phyloP scores from a whole-genome alignment of 2,329 filamentous ascomycete genomes.

The Escovopsis weberi region DNA sequence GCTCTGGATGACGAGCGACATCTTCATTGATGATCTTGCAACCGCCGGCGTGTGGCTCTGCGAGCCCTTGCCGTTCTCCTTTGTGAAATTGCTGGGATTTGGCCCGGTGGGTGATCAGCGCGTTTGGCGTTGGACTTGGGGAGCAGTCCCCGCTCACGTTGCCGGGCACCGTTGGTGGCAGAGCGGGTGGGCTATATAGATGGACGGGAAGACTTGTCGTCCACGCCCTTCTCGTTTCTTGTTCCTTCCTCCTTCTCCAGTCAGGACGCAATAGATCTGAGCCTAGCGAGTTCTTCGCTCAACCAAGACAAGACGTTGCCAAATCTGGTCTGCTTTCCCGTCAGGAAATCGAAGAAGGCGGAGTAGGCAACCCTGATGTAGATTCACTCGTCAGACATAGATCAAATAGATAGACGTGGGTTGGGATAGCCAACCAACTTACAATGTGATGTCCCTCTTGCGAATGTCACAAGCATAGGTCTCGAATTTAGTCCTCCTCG shows the following conservation, averaged over 20 bases:
- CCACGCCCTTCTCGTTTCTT: background rate
- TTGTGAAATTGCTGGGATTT: constrained; percentile 50
- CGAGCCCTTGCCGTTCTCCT: constrained; percentile 68
- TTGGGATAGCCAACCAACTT: constrained; percentile 14
- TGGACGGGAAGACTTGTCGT: background rate
- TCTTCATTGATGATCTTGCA: constrained; percentile 65
- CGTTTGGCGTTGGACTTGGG: constrained; percentile 52
- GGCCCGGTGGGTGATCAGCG: constrained; percentile 40
- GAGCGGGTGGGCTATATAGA: constrained; percentile 19
- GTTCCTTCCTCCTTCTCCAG: background rate
- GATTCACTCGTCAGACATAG: constrained; percentile 4
- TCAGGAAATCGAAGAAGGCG: constrained; percentile 56
- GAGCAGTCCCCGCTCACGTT: constrained; percentile 40
- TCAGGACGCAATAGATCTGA: constrained; percentile 9
- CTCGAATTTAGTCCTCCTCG: constrained; percentile 28
- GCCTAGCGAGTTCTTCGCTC: constrained; percentile 27
- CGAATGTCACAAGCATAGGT: constrained; percentile 45
- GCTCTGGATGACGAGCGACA: constrained; percentile 49
- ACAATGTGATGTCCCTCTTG: constrained; percentile 47
- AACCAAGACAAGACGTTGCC: constrained; percentile 54
- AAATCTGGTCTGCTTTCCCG: constrained; percentile 58
- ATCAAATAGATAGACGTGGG: background rate
- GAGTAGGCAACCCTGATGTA: constrained; percentile 45
- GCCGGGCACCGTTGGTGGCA: constrained; percentile 49
- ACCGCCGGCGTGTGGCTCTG: constrained; percentile 62